Evolutionary conservation across 176 grass and related monocot species (phyloP).

Genomic region (Aegilops speltoides): DNA sequence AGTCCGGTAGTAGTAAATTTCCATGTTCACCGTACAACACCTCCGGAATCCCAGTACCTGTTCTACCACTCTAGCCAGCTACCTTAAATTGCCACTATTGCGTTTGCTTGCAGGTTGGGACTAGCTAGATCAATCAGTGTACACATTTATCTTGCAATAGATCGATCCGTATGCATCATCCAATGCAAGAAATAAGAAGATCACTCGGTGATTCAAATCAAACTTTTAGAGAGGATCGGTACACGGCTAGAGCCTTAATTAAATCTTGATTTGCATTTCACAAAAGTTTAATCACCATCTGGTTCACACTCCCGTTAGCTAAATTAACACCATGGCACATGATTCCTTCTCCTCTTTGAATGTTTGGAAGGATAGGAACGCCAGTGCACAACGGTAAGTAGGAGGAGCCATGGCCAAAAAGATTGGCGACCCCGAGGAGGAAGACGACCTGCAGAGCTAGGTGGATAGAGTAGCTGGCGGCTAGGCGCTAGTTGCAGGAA

Average conservation of each 20-base stretch:
- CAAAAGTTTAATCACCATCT: background rate
- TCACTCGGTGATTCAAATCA: background rate
- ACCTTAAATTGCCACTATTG: conserved; percentile 38
- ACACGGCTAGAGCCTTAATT: background rate
- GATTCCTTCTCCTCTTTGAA: background rate
- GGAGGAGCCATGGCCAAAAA: conserved; percentile 13
- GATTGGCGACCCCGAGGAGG: conserved; percentile 36
- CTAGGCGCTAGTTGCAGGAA: conserved; percentile 1
- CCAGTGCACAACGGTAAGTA: conserved; percentile 5
- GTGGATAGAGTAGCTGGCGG: background rate
- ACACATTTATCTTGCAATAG: background rate
- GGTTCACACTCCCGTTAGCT: too few species aligned
- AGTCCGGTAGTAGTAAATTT: conserved; percentile 25
- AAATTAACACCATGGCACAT: background rate
- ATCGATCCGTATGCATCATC: background rate
- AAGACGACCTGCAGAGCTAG: conserved; percentile 20
- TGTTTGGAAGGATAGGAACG: background rate
- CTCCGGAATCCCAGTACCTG: conserved; percentile 2
- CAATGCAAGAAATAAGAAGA: too few species aligned
- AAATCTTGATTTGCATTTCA: background rate
- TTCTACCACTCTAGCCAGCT: conserved; percentile 10
- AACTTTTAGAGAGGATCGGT: background rate
- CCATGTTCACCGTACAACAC: background rate
- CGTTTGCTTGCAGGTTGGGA: background rate
- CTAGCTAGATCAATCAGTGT: background rate